Base-by-base conservation (phyloP, 306 rosid species). In the Rosa lucieae region DNA sequence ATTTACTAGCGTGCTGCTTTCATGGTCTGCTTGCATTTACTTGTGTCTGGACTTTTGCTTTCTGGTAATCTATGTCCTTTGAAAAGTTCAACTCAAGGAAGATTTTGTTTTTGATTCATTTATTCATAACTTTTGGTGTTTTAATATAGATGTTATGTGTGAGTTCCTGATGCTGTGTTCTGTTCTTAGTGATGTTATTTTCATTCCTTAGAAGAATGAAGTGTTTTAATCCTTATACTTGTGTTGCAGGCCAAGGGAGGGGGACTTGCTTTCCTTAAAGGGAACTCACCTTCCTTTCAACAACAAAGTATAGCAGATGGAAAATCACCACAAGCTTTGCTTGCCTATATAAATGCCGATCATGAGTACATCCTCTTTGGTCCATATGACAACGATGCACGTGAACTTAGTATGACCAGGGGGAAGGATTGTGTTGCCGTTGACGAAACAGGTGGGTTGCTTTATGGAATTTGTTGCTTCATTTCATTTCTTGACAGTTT, bases 221-320 rank as follows among this genome's bases (percentile, higher is more conserved):
- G 37, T 20, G 18, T 70, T 20, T 76, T 72, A 47, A 32, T 32
- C 26, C 23, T 52, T 65, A 26, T 32, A 10, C 12, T 71, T 55
- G 49, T 15, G 58, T 67, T 61, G 74, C 85, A 95, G 99, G 96
- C 97, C 70, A 84, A 81, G 78, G 99, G 98, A 80, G 99, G 99
- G 53, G 88, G 91, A 8, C 84, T 95, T 85, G 88, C 91, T 67
- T 93, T 93, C 78, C 82, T 95, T 70, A 86, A 82, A 77, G 85
- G 81, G 70, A 74, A 86, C 80, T 56, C 51, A 6, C 73, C 85
- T 74, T 71, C 83, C 42, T 56, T 78, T 77, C 77, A 86, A 68
- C 37, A 32, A 32, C 67, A 42, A 74, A 79, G 53, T 79, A 76
- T 58, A 67, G 47, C 26, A 49, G 91, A 86, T 81, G 87, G 80